Evolutionary conservation across 352 stramenopile genomes (phyloP).

Genomic region (Globisporangium emineosum): DNA sequence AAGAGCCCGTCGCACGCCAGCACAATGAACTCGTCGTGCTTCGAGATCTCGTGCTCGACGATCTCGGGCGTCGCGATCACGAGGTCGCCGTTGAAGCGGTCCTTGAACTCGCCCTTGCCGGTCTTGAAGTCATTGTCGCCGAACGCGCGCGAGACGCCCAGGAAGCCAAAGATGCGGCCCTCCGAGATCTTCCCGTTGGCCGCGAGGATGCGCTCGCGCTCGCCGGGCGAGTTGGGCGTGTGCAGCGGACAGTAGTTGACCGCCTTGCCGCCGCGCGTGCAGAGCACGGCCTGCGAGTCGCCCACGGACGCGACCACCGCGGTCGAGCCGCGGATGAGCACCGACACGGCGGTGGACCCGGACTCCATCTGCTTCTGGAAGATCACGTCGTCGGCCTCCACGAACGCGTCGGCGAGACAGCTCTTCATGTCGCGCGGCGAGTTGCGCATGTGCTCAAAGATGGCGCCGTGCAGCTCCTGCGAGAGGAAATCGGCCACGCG

Average conservation of each 20-base stretch:
- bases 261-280: slow-evolving; percentile 42
- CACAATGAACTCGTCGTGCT: slow-evolving; percentile 78
- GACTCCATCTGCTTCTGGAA: slow-evolving; percentile 68
- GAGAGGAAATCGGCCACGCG: slow-evolving; percentile 68
- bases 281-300: slow-evolving; percentile 80
- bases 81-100: slow-evolving; percentile 77
- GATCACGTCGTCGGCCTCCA: slow-evolving; percentile 66
- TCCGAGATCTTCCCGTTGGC: slow-evolving; percentile 83
- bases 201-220: slow-evolving; percentile 77
- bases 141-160: slow-evolving; percentile 80
- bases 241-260: slow-evolving; percentile 63
- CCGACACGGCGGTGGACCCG: slow-evolving; percentile 64
- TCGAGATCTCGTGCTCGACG: slow-evolving; percentile 43
- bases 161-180: slow-evolving; percentile 80
- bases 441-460: slow-evolving; percentile 51
- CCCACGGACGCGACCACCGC: slow-evolving; percentile 68
- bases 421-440: slow-evolving; percentile 31
- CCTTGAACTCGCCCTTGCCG: slow-evolving; percentile 72
- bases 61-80: slow-evolving; percentile 73
- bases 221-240: slow-evolving; percentile 58
- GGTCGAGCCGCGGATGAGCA: slow-evolving; percentile 51
- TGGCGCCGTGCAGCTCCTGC: slow-evolving; percentile 51
- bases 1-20: slow-evolving; percentile 83
- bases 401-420: slow-evolving; percentile 45
- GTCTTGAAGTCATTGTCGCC: slow-evolving; percentile 88